Base-by-base conservation (phyloP, 306 rosid genomes). In the Argentina anserina region DNA sequence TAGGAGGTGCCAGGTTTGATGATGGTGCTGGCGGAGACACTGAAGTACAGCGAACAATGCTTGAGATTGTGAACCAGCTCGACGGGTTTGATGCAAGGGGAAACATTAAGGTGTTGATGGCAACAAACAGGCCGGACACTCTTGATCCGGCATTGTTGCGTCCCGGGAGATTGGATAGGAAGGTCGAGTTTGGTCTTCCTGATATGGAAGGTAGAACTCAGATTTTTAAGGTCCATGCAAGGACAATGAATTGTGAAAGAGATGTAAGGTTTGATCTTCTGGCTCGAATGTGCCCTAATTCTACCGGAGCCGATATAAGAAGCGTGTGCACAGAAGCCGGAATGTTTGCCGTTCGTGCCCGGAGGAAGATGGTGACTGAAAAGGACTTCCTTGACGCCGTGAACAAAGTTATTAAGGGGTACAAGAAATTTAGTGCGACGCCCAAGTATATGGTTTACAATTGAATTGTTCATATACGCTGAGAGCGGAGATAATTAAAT, bases 281-380 rank as follows among this genome's bases (percentile, higher is more conserved):
- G 74, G 96, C 99, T 72, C 87, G 96, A 67, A 97, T 94, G 33
- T 94, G 97, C 86, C 99, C 97, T 4, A 94, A 91, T 75, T 94
- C 97, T 20, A 94, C 96, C 0, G 99, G 97, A 67, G 99, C 97
- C 67, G 99, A 94, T 74, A 94, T 94, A 42, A 84, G 97, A 85
- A 94, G 99, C 64, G 99, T 94, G 0, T 94, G 99, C 87, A 94
- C 99, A 0, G 99, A 94, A 86, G 99, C 96, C 18, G 99, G 99
- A 67, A 94, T 94, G 99, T 94, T 78, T 72, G 96, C 97, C 21
- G 91, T 94, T 81, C 92, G 99, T 15, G 96, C 95, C 63, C 79
- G 97, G 71, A 91, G 99, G 82, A 94, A 94, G 86, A 94, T 95
- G 0, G 99, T 91, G 79, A 94, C 99, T 0, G 99, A 94, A 86